Percentiles rank a stretch among this genome's conserved stretches.
Conservation (phyloP, 1,139 yeast genomes). For the Taiozyma sp. region DNA sequence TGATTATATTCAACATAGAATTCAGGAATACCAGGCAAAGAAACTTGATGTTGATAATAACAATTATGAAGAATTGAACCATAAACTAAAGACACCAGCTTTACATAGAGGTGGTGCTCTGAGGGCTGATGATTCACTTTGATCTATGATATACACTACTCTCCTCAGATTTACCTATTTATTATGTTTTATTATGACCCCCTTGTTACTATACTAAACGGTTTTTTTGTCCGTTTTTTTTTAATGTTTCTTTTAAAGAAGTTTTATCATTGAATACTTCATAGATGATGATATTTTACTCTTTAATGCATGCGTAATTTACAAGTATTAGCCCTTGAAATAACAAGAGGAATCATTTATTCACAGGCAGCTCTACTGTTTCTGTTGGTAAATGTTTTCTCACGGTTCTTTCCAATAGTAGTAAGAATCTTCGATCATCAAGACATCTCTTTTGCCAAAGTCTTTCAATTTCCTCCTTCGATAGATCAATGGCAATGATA, state of each 20-base stretch:
- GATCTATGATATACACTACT: background rate
- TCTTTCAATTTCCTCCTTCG: background rate
- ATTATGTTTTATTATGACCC: background rate
- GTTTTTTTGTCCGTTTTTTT: background rate
- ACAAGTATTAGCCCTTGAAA: no score
- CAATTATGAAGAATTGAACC: constrained; percentile 20
- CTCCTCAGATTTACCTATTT: background rate
- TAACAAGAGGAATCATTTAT: background rate
- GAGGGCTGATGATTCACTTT: background rate
- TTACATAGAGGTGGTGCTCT: constrained; percentile 25
- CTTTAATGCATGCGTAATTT: background rate
- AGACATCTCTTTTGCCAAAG: background rate
- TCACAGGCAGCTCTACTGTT: background rate
- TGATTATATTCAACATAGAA: constrained; percentile 30
- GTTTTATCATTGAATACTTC: background rate
- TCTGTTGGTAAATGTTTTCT: background rate
- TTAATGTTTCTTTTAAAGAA: background rate
- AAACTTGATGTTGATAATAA: constrained; percentile 24
- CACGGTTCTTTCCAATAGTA: background rate
- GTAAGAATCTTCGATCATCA: background rate
- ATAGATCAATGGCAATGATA: background rate
- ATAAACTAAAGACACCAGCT: constrained; percentile 23
- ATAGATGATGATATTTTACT: background rate
- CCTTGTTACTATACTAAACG: background rate
- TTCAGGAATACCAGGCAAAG: constrained; percentile 29